phyloP scores from a whole-genome alignment of 169 alveolate genomes.

The Blepharisma undulans region DNA sequence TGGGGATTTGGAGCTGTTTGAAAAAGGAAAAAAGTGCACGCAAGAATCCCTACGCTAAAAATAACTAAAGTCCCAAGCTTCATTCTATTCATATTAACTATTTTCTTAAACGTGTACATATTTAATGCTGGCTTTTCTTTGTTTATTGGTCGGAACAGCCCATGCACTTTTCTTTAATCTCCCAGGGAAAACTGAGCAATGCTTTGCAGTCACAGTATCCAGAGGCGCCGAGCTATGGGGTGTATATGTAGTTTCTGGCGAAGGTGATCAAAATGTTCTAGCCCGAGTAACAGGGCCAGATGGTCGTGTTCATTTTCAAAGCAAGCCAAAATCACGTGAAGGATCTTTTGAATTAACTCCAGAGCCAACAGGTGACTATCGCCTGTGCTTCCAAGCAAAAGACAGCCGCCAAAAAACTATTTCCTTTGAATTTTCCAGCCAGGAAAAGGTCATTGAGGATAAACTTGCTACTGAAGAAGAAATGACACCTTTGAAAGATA shows the following conservation, averaged over 20 bases:
- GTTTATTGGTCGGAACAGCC: background rate
- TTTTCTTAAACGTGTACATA: background rate
- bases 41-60: background rate
- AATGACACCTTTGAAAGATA: background rate
- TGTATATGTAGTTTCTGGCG: slow-evolving; percentile 26
- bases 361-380: background rate
- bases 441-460: background rate
- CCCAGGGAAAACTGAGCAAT: background rate
- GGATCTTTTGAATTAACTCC: background rate
- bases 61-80: background rate
- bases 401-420: background rate
- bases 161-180: background rate
- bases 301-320: background rate
- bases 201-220: background rate
- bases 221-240: slow-evolving; percentile 15
- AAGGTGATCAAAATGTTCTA: slow-evolving; percentile 21
- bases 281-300: background rate
- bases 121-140: background rate
- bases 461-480: slow-evolving; percentile 17
- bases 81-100: background rate
- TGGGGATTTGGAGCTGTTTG: background rate
- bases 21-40: background rate
- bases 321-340: slow-evolving; percentile 15
- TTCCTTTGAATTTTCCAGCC: slow-evolving; percentile 11
- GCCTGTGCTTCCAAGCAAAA: slow-evolving; percentile 23